Evolutionary conservation across 208 protist genomes (phyloP).

Genomic region (Wallacemonas sp.): DNA sequence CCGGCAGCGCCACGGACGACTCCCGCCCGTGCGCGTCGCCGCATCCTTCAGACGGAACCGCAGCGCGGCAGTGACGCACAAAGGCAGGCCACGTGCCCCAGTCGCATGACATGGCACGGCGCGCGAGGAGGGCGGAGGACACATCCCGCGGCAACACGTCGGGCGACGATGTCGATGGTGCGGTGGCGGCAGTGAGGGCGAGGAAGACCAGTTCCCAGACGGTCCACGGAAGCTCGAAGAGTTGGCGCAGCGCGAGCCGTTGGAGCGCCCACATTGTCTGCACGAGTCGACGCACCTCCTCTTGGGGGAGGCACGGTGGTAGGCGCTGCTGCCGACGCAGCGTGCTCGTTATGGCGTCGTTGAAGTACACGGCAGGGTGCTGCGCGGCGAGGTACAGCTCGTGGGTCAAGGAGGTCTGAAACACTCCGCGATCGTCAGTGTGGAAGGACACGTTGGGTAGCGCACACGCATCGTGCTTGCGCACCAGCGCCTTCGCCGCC

Average conservation of each 20-base stretch:
- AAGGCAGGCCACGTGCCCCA: slow-evolving; percentile 24
- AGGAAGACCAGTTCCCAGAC: slow-evolving; percentile 30
- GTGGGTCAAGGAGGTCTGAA: slow-evolving; percentile 55
- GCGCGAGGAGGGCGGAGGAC: background rate
- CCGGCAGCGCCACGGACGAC: background rate
- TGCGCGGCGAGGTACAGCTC: slow-evolving; percentile 52
- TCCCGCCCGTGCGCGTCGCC: too few relatives aligned
- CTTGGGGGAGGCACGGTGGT: background rate
- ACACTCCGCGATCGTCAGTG: slow-evolving; percentile 88
- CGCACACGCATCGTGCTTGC: background rate
- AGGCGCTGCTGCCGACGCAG: background rate
- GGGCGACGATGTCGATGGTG: too few relatives aligned
- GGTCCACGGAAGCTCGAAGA: slow-evolving; percentile 61
- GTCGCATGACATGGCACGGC: slow-evolving; percentile 6
- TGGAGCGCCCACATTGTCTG: slow-evolving; percentile 40
- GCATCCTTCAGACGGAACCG: background rate
- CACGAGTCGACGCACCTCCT: background rate
- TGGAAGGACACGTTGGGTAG: slow-evolving; percentile 69
- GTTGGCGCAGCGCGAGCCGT: slow-evolving; percentile 42
- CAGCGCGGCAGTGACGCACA: slow-evolving; percentile 5
- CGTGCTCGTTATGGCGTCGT: slow-evolving; percentile 2
- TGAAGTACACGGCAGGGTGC: slow-evolving; percentile 29
- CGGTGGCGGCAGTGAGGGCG: slow-evolving; percentile 4
- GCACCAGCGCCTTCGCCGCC: background rate
- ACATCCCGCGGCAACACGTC: background rate